Base-by-base conservation (phyloP, 2,329 filamentous ascomycete genomes). In the Cercospora citrullina region DNA sequence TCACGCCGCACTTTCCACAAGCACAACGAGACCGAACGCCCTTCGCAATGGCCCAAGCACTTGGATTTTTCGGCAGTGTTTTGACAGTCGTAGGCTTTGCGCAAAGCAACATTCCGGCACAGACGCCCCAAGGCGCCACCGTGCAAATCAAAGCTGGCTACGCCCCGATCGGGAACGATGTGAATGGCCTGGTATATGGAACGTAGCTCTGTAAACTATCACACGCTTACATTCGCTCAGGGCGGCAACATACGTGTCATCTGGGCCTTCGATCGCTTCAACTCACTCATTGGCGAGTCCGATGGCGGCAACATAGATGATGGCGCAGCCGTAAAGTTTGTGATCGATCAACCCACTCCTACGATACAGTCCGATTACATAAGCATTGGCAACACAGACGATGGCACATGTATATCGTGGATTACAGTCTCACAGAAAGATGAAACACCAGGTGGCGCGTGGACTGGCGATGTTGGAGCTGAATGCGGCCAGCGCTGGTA, bases 381-480 rank as follows among this genome's bases (percentile, higher is more conserved):
- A 9, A 36, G 45, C 26, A 18, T 64, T 36, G 10, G 21, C n/a
- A 55, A 64, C 42, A 36, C n/a, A 21, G 33, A 55, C 14, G 61
- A 64, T 42, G 61, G 21, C 33, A 64, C 61, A 14, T 64, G 42
- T 39, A 55, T 57, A 12, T 48, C 61, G 16, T 63, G 61, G 61
- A 57, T 64, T 28, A 9, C 61, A 7, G 51, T 39, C 31, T 33
- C 62, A 9, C 10, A 57, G 14, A 16, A 21, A 6, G 21, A 28
- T 33, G 28, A 61, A 12, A 16, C 10, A 14, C 1, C 3, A 16
- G n/a, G 48, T 7, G 48, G 18, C 48, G 48, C 10, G 5, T 53
- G 48, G 48, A 53, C 48, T 4, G 48, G 48, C 2, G 48, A 53
- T 18, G 10, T 53, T 18, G 48, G 48, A 21, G 48, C 48, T 4